A percentile compares a stretch with the other conserved stretches of the same genome.
phyloP scores from a whole-genome alignment of 805 yeast species.

The Spathaspora hagerdaliae region DNA sequence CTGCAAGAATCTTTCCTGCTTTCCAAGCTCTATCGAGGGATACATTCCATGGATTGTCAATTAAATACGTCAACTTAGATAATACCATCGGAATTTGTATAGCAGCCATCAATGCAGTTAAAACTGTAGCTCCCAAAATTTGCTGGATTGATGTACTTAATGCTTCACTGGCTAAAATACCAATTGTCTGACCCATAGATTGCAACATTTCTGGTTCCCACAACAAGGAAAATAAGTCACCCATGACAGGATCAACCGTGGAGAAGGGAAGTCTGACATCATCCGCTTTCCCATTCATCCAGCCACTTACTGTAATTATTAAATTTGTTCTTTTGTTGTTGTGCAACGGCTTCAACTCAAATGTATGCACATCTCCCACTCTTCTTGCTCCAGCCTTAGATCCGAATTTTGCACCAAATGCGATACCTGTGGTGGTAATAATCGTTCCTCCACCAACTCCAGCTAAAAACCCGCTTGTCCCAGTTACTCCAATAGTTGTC shows the following conservation, averaged over 20 bases:
- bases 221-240: conserved; percentile 82
- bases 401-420: conserved; percentile 89
- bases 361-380: conserved; percentile 88
- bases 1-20: conserved; percentile 89
- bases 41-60: conserved; percentile 98
- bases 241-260: conserved; percentile 97
- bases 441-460: conserved; percentile 96
- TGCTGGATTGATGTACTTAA: conserved; percentile 92
- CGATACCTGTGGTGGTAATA: conserved; percentile 87
- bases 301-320: conserved; percentile 88
- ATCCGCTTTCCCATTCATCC: conserved; percentile 95
- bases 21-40: conserved; percentile 97
- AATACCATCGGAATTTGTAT: conserved; percentile 89
- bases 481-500: conserved; percentile 89
- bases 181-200: conserved; percentile 94
- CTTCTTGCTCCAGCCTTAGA: conserved; percentile 78
- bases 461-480: conserved; percentile 89
- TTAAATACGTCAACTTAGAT: conserved; percentile 79
- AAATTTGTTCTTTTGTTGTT: conserved; percentile 85
- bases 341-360: conserved; percentile 89
- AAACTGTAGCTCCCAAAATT: conserved; percentile 83
- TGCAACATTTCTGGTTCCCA: conserved; percentile 99
- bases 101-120: conserved; percentile 89
- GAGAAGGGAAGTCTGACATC: conserved; percentile 95
- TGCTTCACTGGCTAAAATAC: conserved; percentile 90